A percentile compares a stretch with the other conserved stretches of the same genome.
Conservation (phyloP, 192 early-diverging fungal genomes). For the Podila verticillata region DNA sequence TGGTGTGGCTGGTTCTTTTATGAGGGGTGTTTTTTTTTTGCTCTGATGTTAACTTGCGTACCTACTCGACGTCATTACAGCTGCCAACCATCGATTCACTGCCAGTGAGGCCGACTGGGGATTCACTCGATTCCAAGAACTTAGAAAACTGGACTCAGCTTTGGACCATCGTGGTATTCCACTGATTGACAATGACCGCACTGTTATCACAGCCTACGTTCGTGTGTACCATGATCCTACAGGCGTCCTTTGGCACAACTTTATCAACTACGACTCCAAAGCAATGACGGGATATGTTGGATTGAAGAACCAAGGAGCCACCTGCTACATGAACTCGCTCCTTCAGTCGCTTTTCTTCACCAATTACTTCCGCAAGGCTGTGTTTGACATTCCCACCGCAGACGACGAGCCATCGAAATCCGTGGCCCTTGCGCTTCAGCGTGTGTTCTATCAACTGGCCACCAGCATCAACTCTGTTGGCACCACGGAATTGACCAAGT, state of each 20-base stretch:
- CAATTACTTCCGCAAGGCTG: slow-evolving; percentile 91
- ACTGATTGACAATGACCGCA: slow-evolving; percentile 73
- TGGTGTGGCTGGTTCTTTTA: background rate
- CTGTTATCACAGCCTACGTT: slow-evolving; percentile 76
- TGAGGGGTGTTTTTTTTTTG: background rate
- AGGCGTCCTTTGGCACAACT: slow-evolving; percentile 96
- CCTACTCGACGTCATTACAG: slow-evolving; percentile 20
- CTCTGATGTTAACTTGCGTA: background rate
- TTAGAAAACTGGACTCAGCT: slow-evolving; percentile 55
- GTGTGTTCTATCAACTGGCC: slow-evolving; percentile 94
- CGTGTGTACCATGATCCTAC: slow-evolving; percentile 85
- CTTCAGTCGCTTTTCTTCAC: slow-evolving; percentile 96
- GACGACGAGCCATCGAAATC: slow-evolving; percentile 87
- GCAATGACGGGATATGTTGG: slow-evolving; percentile 92
- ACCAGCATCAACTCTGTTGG: slow-evolving; percentile 76
- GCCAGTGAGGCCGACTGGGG: slow-evolving; percentile 93
- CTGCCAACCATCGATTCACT: slow-evolving; percentile 85
- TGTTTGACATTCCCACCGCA: slow-evolving; percentile 92
- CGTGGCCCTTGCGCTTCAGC: slow-evolving; percentile 90
- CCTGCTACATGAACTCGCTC: slow-evolving; percentile 99
- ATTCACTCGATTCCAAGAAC: slow-evolving; percentile 81
- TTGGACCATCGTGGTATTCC: slow-evolving; percentile 59
- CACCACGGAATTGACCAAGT: slow-evolving; percentile 95
- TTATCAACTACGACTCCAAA: slow-evolving; percentile 92
- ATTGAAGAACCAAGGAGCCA: slow-evolving; percentile 96